These are phyloP conservation scores for Nymphaea colorata DNA, from an alignment of 164 flowering plant species.

Conservation along the genomic window DNA sequence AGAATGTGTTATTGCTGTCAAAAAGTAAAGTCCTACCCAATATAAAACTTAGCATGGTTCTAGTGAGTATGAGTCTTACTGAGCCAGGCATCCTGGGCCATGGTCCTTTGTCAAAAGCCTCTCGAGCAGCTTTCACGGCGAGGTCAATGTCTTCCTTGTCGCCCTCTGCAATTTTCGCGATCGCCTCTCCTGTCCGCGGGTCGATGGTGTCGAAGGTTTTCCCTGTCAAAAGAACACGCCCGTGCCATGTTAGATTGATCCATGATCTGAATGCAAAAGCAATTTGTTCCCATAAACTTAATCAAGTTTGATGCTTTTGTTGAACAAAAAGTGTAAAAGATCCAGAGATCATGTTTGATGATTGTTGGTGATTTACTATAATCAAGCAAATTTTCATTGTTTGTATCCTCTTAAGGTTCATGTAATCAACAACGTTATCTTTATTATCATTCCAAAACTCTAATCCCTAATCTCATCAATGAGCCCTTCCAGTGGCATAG, in stretches of 20 bases:
- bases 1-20: no score
- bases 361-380: no score
- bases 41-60: neutral
- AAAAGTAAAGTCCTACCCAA: no score
- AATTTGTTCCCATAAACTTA: neutral
- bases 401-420: no score
- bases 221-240: constrained; percentile 24
- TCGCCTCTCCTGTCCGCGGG: constrained; percentile 58
- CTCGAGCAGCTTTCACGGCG: constrained; percentile 78
- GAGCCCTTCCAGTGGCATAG: no score
- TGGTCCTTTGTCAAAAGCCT: constrained; percentile 71
- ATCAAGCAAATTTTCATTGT: neutral
- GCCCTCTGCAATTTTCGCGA: constrained; percentile 59
- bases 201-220: constrained; percentile 74
- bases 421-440: no score
- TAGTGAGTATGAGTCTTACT: constrained; percentile 22
- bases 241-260: no score
- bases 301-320: neutral
- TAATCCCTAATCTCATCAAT: no score
- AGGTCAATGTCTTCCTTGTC: constrained; percentile 61
- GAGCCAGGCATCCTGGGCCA: constrained; percentile 76
- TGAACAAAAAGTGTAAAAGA: neutral
- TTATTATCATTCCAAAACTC: no score
- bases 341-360: no score
- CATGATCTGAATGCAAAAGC: no score